Base-by-base conservation (phyloP, 176 grass and related monocot genomes). In the Juncus effusus region DNA sequence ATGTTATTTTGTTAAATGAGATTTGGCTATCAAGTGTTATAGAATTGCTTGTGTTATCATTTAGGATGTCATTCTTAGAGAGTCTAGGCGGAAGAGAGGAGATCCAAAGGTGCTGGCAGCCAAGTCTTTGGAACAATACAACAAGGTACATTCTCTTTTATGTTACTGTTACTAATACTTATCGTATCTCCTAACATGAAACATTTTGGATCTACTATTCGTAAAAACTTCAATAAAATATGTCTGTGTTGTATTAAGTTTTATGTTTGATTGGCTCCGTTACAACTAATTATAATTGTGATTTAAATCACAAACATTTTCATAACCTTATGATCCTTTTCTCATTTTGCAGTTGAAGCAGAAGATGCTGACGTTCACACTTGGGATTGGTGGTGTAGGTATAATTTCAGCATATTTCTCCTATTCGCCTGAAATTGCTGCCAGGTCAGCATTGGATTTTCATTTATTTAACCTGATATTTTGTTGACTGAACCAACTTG, bases 371-470 rank as follows among this genome's bases (percentile, higher is more conserved):
- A 41, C 82, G 14, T 57, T 93, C 40, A 99, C 94, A 54, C 72
- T 89, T 63, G 73, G 83, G 62, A 82, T 99, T 58, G 94, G 94
- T 74, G 94, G 85, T 5, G 11, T 89, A 50, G 94, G 94, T 73
- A 73, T 89, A 42, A 80, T 89, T 8, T 86, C 88, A 54, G 94
- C 94, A 64, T 99, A 99, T 73, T 59, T 99, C 74, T 89, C 85
- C 38, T 97, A 93, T 76, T 70, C 94, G 64, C 88, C 94, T 66
- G 94, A 99, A 79, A 84, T 89, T 82, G 83, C 94, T 73, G 83
- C 16, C 15, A 93, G 94, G 94, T 97, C 76, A 54, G 60, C 65
- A 44, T 68, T 38, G 65, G 4, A 42, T 62, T 15, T 36, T 12
- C 39, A 59, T 72, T 45, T 10, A 36, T 19, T 19, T 40, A 16